Percentiles rank a stretch among this genome's conserved stretches.
phyloP scores from a whole-genome alignment of 495 filamentous ascomycete genomes.

The Lepidopterella palustris region DNA sequence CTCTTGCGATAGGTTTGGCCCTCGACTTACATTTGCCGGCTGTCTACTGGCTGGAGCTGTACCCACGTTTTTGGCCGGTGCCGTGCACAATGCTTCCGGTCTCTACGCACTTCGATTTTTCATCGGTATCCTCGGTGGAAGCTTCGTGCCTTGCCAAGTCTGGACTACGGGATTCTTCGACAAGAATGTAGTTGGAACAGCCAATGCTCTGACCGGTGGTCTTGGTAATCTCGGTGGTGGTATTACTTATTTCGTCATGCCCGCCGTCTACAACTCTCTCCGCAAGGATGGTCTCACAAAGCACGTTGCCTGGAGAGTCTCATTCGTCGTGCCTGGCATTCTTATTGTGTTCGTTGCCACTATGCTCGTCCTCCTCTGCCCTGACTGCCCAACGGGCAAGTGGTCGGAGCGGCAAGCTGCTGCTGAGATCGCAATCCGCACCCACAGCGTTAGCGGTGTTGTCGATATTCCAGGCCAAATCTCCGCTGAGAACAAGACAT shows the following conservation, averaged over 20 bases:
- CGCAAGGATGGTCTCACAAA: constrained; percentile 24
- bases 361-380: constrained; percentile 30
- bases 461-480: constrained; percentile 31
- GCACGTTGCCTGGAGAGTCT: constrained; percentile 34
- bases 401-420: constrained; percentile 33
- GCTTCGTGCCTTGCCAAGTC: constrained; percentile 92
- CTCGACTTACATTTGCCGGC: constrained; percentile 71
- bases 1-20: constrained; percentile 77
- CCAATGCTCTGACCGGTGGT: constrained; percentile 80
- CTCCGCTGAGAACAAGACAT: constrained; percentile 16
- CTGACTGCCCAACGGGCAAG: constrained; percentile 35
- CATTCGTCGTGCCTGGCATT: constrained; percentile 37
- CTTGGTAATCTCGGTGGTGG: constrained; percentile 89
- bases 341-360: constrained; percentile 33
- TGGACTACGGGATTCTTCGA: constrained; percentile 96
- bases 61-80: constrained; percentile 76
- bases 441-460: constrained; percentile 26
- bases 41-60: constrained; percentile 69
- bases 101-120: constrained; percentile 82
- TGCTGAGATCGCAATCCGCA: constrained; percentile 29
- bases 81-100: constrained; percentile 60
- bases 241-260: constrained; percentile 88
- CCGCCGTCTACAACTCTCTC: constrained; percentile 50
- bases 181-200: constrained; percentile 88
- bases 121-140: constrained; percentile 83